Base-by-base conservation (phyloP, 257 asterid genomes). In the Cinchona pubescens region DNA sequence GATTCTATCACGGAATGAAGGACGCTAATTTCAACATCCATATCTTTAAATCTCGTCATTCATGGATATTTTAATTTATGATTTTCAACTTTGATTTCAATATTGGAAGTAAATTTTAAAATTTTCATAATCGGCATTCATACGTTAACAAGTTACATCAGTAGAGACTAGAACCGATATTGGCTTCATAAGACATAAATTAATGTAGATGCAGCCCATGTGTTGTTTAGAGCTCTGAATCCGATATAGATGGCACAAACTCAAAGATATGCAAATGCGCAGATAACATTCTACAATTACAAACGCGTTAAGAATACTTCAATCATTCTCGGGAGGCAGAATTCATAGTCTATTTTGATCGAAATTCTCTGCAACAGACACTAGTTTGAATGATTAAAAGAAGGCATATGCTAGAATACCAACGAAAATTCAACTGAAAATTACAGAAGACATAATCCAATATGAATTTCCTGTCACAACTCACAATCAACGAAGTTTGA, bases 151-250 rank as follows among this genome's bases (percentile, higher is more conserved):
- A 42, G 42, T 62, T 63, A 7, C 38, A 18, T 30, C 60, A 45
- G 27, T 21, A 21, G 5, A 70, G 4, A 16, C 27, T 73, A 48
- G 32, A 72, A 35, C 34, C 18, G n/a, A 7, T 16, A 27, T 10
- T 37, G 1, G 37, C 27, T 37, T n/a, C 65, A 6, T 37, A 0
- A 37, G 19, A 0, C 4, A 2, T 48, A 69, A 3, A 1, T 15
- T 0, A 58, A 23, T 55, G 25, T 7, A 45, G 15, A 34, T 27
- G 78, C 65, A 48, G 72, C 72, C 78, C 78, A 48, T 6, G 78
- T 61, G 62, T 29, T 51, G 1, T 7, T 62, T 32, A 15, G 25
- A 32, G 14, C 13, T 30, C 42, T 18, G 14, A 62, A 62, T 62
- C 13, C 12, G 13, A 29, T 3, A 29, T 3, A 13, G 4, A n/a